Evolutionary conservation across 495 filamentous ascomycete genomes (phyloP).

Genomic region (Cercophora newfieldiana): DNA sequence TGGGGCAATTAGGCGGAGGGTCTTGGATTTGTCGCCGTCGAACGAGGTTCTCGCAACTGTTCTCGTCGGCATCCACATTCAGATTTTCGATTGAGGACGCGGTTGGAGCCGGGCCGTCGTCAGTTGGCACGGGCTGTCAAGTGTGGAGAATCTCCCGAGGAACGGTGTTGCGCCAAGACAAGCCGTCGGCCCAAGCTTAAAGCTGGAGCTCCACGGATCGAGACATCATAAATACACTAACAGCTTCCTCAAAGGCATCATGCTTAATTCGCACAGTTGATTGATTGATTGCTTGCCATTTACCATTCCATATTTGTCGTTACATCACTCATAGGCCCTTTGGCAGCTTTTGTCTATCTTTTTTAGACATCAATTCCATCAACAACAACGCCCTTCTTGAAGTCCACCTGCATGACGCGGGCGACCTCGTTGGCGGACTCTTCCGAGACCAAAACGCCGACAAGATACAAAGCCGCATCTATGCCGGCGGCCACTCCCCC

Average conservation of each 20-base stretch:
- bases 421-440: conserved; percentile 69
- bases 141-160: neutral
- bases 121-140: neutral
- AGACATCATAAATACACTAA: neutral
- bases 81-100: neutral
- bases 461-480: conserved; percentile 76
- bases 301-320: neutral
- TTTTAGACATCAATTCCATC: conserved; percentile 71
- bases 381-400: conserved; percentile 69
- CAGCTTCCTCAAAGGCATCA: neutral
- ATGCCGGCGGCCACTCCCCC: conserved; percentile 75
- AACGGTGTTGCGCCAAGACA: neutral
- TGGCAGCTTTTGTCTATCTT: conserved; percentile 15
- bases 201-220: neutral
- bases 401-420: conserved; percentile 66
- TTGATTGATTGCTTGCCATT: neutral
- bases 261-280: neutral
- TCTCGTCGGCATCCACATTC: neutral
- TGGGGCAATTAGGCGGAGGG: neutral
- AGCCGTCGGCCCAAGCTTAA: neutral
- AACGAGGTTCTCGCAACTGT: neutral
- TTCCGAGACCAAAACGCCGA: conserved; percentile 67
- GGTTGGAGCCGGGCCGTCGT: neutral
- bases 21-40: neutral
- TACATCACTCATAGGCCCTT: conserved; percentile 3